Evolutionary conservation across 805 yeast species (phyloP).

Genomic region (Candida patagonica): DNA sequence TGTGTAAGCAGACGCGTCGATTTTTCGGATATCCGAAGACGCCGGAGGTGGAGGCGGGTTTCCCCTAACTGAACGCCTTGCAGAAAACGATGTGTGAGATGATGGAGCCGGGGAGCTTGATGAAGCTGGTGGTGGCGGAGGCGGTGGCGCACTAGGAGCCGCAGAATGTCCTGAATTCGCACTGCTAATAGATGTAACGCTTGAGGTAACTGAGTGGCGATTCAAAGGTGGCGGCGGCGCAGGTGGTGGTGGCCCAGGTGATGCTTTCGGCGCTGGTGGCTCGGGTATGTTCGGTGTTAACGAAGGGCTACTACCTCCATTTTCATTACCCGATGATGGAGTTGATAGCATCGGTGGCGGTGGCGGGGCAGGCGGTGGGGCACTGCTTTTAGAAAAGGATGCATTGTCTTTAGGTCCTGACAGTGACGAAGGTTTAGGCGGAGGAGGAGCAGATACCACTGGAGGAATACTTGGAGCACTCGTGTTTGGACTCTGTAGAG

Average conservation of each 20-base stretch:
- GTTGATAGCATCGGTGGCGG: conserved; percentile 12
- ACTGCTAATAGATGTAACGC: background rate
- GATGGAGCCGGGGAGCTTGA: conserved; percentile 11
- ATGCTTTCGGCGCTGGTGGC: conserved; percentile 16
- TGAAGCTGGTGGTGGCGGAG: conserved; percentile 22
- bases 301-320: background rate
- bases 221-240: conserved; percentile 20
- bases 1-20: conserved; percentile 59
- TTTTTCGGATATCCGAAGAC: conserved; percentile 41
- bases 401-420: too few relatives aligned
- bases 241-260: conserved; percentile 22
- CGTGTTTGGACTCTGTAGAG: conserved; percentile 11
- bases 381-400: too few relatives aligned
- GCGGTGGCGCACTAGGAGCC: conserved; percentile 24
- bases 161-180: conserved; percentile 20
- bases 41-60: conserved; percentile 21
- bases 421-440: conserved; percentile 7
- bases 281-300: too few relatives aligned
- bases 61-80: conserved; percentile 17
- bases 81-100: background rate
- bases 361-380: conserved; percentile 9
- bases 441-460: conserved; percentile 15
- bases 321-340: conserved; percentile 3
- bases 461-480: conserved; percentile 7
- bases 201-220: conserved; percentile 4